These are phyloP conservation scores for Hirsutella rhossiliensis DNA, from an alignment of 2,329 filamentous ascomycete species.

Conservation along the genomic window DNA sequence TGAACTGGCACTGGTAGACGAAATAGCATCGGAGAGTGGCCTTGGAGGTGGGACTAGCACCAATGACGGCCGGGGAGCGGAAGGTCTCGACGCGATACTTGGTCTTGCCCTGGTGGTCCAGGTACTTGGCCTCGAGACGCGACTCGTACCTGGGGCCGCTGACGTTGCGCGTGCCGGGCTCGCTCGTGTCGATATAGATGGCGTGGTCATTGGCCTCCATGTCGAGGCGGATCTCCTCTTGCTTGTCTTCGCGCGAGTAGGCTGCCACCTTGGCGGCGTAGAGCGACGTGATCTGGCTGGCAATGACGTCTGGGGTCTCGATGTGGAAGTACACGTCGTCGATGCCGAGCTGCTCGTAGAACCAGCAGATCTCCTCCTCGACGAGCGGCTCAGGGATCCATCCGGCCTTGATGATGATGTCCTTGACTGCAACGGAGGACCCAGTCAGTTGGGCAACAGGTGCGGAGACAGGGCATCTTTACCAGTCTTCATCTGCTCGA, in stretches of 20 bases:
- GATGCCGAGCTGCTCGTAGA: constrained; percentile 95
- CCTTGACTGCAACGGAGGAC: constrained; percentile 52
- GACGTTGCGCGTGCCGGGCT: constrained; percentile 66
- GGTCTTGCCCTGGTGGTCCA: constrained; percentile 62
- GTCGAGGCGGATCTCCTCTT: constrained; percentile 85
- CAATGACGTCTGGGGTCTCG: constrained; percentile 74
- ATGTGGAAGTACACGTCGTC: constrained; percentile 98
- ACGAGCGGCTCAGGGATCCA: constrained; percentile 81
- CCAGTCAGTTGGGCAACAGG: not conserved
- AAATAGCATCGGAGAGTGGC: constrained; percentile 94
- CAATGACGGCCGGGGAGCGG: constrained; percentile 74
- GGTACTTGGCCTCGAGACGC: constrained; percentile 87
- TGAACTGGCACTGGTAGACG: constrained; percentile 92
- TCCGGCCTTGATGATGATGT: constrained; percentile 61
- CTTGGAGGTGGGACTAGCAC: constrained; percentile 52
- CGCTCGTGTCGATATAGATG: constrained; percentile 97
- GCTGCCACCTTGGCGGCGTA: constrained; percentile 96
- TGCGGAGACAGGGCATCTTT: constrained; percentile 14
- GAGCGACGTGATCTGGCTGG: constrained; percentile 87
- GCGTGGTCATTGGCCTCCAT: constrained; percentile 93
- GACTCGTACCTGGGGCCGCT: constrained; percentile 86
- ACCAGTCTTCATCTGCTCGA: constrained; percentile 78
- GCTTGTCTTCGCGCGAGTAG: constrained; percentile 84
- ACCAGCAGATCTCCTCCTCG: constrained; percentile 83
- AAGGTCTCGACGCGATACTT: constrained; percentile 96